Evolutionary conservation across 176 grass and related monocot genomes (phyloP), one percentile per base, ranked within the genome.

Genomic region (Eleusine coracana): DNA sequence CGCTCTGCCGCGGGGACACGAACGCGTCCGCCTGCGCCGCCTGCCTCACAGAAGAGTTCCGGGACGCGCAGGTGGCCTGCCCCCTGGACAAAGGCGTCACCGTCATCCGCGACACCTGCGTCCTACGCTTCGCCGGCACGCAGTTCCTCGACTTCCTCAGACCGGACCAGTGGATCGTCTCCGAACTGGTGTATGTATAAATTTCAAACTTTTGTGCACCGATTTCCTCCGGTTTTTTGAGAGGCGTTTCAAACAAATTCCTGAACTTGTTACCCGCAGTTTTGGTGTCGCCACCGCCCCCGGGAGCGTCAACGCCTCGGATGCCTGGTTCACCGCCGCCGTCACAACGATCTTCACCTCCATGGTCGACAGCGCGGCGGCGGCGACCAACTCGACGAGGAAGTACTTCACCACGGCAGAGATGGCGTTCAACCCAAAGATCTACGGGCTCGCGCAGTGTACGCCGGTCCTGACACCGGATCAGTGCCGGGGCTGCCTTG

Each of bases 361-460:
- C 31, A 1, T 34, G 31, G 31, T 34, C 31, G 31, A 2, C 31
- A 34, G 31, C 31, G 31, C 31, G 31, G 31, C 31, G 31, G 31
- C 31, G 2, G 31, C 31, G 31, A 34, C 31, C 31, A 34, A 78
- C 68, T 79, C 75, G 42, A 86, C 68, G 46, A 77, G 27, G 77
- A 90, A 77, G 46, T 83, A 83, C 44, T 89, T 89, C 79, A 75
- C 46, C 38, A 89, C 87, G 7, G 86, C 20, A 10, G 63, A 54
- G 87, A 60, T 71, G 39, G 51, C 66, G 8, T 79, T 86, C 80
- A 13, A 74, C 23, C 89, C 86, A 1, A 89, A 71, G 38, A 68
- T 91, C 41, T 90, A 93, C 58, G 86, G 71, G 60, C 60, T 91
- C 38, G 82, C 75, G 10, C 88, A 91, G 85, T 91, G 91, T 82